Base-by-base conservation (phyloP, 1,284 basidiomycete genomes). In the Pholiota adiposa region DNA sequence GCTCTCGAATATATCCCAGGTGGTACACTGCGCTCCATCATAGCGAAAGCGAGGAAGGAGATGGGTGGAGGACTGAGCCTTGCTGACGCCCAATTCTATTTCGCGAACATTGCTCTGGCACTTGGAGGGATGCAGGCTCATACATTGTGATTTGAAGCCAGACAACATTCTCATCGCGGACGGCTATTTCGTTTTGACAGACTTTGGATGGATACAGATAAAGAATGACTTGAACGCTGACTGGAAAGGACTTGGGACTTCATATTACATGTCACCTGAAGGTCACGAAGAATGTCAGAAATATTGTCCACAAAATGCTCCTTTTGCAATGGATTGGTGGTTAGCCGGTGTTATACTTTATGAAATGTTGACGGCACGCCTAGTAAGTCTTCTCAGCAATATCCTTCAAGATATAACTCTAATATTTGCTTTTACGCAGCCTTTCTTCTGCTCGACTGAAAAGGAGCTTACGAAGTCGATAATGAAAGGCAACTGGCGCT, bases 101-200 rank as follows among this genome's bases (percentile, higher is more conserved):
- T 79, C 64, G 70, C 79, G 25, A 87, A 86, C 63, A 77, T 94
- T 68, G 86, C 87, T 44, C 84, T 83, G 49, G 92, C 84, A 0
- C 77, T 94, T 57, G 84, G 87, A 74, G 54, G 50, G 57, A 1
- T 51, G 67, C 21, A 63, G 63, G 59, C 85, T 94, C 64, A 85
- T 91, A 4, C 94, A 96, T 72, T 83, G 91, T n/a, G 92, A 95
- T 70, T 81, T 96, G 67, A 94, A 95, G 72, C 91, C 92, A 8
- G 89, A 88, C 67, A 95, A 95, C 66, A 88, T 96, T 58, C 79
- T 96, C 33, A 77, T 96, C 50, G 68, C 73, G 1, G 80, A 85
- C 61, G 84, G 85, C 18, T 87, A 87, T 67, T 72, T 93, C 67
- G 84, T 85, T 72, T 79, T 94, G 23, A 85, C 84, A 8, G 92